phyloP scores from a whole-genome alignment of 352 stramenopile genomes.

The Phytophthora foliorum region DNA sequence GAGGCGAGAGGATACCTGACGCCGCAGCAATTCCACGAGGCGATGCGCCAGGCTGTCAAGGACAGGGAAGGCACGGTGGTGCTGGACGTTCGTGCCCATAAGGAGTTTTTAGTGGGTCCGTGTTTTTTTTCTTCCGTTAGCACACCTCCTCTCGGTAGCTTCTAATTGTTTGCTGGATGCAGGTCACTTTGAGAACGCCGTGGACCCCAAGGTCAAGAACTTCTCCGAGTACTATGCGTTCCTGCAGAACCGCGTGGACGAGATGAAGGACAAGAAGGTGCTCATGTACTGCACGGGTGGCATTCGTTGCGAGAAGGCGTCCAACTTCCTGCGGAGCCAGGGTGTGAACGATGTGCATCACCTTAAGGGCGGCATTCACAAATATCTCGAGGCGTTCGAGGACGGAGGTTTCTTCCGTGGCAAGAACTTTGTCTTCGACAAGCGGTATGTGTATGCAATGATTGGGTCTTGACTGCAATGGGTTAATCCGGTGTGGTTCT shows the following conservation, averaged over 20 bases:
- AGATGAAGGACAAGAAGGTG: constrained; percentile 79
- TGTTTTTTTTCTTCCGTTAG: not conserved
- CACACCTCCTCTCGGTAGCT: not conserved
- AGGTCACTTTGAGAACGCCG: constrained; percentile 66
- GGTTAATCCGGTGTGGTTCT: constrained; percentile 2
- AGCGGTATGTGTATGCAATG: constrained; percentile 52
- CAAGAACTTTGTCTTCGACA: constrained; percentile 88
- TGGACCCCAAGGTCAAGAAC: constrained; percentile 78
- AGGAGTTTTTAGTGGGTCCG: constrained; percentile 71
- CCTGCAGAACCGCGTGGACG: constrained; percentile 62
- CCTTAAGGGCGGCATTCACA: constrained; percentile 81
- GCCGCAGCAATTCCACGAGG: constrained; percentile 81
- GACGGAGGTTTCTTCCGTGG: constrained; percentile 75
- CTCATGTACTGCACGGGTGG: constrained; percentile 86
- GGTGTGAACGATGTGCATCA: constrained; percentile 68
- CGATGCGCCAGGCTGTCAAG: constrained; percentile 51
- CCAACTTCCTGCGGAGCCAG: constrained; percentile 72
- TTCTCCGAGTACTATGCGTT: constrained; percentile 84
- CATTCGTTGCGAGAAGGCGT: constrained; percentile 82
- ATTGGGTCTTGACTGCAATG: not conserved
- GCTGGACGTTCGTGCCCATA: constrained; percentile 70
- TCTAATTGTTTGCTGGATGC: not conserved
- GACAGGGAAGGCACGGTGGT: constrained; percentile 63
- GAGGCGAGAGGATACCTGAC: constrained; percentile 74
- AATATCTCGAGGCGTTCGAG: constrained; percentile 74